phyloP scores from a whole-genome alignment of 495 filamentous ascomycete species.

The Aspergillus sclerotioniger region DNA sequence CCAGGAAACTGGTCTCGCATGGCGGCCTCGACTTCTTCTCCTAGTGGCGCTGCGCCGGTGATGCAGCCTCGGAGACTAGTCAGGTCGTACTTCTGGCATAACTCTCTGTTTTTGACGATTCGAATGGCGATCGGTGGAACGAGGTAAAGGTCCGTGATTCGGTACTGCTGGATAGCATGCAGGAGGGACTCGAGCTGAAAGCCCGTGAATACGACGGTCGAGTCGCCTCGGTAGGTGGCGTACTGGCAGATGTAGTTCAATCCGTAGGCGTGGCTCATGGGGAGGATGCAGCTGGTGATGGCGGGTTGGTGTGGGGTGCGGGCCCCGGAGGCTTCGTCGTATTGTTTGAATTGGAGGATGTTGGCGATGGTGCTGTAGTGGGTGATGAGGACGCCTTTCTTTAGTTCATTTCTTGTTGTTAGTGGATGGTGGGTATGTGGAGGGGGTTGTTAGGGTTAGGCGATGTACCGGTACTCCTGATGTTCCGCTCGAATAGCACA shows the following conservation, averaged over 20 bases:
- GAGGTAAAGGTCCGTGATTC: neutral
- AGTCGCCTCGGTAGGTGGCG: neutral
- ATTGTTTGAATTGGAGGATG: conserved; percentile 7
- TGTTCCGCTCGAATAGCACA: conserved; percentile 17
- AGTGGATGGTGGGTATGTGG: too few relatives aligned
- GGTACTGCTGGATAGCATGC: neutral
- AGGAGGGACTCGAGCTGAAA: neutral
- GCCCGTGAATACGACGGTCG: neutral
- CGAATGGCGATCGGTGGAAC: neutral
- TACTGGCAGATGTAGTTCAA: neutral
- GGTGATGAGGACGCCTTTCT: conserved; percentile 14
- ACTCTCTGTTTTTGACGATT: neutral
- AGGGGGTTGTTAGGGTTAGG: neutral
- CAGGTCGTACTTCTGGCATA: neutral
- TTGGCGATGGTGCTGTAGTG: conserved; percentile 17
- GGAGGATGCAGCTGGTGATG: conserved; percentile 9
- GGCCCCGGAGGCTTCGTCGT: neutral
- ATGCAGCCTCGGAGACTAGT: neutral
- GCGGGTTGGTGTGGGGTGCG: neutral
- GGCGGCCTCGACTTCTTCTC: neutral
- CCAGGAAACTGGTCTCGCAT: neutral
- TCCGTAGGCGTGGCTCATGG: conserved; percentile 15
- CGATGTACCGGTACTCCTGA: conserved; percentile 15
- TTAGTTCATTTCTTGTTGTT: neutral
- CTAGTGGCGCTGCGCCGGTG: neutral